phyloP scores from a whole-genome alignment of 2,329 filamentous ascomycete genomes.

The Cryphonectria naterciae region DNA sequence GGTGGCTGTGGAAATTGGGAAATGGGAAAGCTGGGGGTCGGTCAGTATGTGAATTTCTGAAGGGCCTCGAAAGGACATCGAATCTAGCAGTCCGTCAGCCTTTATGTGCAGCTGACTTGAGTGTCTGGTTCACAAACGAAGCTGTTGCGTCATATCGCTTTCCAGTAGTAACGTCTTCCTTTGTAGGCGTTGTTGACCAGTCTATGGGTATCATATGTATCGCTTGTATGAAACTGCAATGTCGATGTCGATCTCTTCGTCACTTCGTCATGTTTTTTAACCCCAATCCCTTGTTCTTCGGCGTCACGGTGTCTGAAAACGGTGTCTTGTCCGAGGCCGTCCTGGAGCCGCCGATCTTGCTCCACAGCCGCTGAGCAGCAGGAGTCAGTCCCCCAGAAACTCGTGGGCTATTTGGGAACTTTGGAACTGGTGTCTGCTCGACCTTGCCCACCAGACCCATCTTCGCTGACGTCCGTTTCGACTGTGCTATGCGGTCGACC shows the following conservation, averaged over 20 bases:
- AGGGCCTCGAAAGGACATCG: not conserved
- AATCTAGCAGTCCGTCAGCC: not conserved
- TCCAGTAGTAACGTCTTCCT: not conserved
- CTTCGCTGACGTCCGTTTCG: constrained; percentile 66
- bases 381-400: constrained; percentile 67
- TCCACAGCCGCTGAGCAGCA: constrained; percentile 71
- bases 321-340: constrained; percentile 43
- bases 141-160: not conserved
- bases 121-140: not conserved
- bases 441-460: constrained; percentile 63
- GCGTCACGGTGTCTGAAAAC: constrained; percentile 46
- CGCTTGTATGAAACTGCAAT: not conserved
- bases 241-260: constrained; percentile 16
- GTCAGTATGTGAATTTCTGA: not conserved
- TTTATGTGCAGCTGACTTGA: not conserved
- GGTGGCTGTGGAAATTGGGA: not conserved
- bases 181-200: constrained; percentile 1
- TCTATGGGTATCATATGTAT: constrained; percentile 28
- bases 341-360: constrained; percentile 56
- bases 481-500: constrained; percentile 79
- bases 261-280: constrained; percentile 41
- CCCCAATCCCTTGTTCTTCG: constrained; percentile 43
- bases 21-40: too few relatives aligned
- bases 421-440: constrained; percentile 66
- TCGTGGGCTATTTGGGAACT: constrained; percentile 69